These are phyloP conservation scores for Alternaria incomplexa DNA, from an alignment of 2,329 filamentous ascomycete species.

Conservation along the genomic window DNA sequence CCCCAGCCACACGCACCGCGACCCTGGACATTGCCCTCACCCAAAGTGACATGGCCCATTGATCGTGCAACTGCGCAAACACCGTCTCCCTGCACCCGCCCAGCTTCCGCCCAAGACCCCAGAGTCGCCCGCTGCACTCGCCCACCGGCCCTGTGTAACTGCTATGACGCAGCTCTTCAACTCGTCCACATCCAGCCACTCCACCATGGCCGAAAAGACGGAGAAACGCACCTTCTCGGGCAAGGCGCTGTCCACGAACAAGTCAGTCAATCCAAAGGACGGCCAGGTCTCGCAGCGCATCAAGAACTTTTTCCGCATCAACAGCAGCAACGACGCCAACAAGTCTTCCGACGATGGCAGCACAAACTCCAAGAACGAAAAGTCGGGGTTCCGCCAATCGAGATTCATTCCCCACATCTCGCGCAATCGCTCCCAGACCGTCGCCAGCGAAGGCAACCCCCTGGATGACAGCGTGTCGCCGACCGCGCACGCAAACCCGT, in stretches of 20 bases:
- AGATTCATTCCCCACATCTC: constrained; percentile 87
- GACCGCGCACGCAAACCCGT: constrained; percentile 93
- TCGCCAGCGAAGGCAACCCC: constrained; percentile 89
- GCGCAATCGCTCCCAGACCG: constrained; percentile 86
- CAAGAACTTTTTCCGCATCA: constrained; percentile 74
- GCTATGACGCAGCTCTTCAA: constrained; percentile 54
- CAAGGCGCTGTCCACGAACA: constrained; percentile 53
- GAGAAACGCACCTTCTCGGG: constrained; percentile 59
- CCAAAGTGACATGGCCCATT: constrained; percentile 43
- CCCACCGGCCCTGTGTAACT: constrained; percentile 6
- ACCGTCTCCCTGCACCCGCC: constrained; percentile 13
- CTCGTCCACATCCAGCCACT: constrained; percentile 45
- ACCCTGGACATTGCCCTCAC: constrained; percentile 10
- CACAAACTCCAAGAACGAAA: constrained; percentile 63
- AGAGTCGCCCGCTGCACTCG: constrained; percentile 1
- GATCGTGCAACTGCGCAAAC: constrained; percentile 32
- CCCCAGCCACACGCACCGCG: constrained; percentile 30
- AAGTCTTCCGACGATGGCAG: constrained; percentile 49
- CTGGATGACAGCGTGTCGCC: constrained; percentile 89
- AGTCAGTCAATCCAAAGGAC: constrained; percentile 56
- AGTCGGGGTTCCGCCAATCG: constrained; percentile 78
- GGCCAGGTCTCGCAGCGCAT: constrained; percentile 67
- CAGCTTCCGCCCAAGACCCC: background rate
- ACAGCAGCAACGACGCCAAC: constrained; percentile 57
- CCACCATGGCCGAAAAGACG: constrained; percentile 52